Base-by-base conservation (phyloP, 768 basidiomycete species). In the Saitozyma sp. region DNA sequence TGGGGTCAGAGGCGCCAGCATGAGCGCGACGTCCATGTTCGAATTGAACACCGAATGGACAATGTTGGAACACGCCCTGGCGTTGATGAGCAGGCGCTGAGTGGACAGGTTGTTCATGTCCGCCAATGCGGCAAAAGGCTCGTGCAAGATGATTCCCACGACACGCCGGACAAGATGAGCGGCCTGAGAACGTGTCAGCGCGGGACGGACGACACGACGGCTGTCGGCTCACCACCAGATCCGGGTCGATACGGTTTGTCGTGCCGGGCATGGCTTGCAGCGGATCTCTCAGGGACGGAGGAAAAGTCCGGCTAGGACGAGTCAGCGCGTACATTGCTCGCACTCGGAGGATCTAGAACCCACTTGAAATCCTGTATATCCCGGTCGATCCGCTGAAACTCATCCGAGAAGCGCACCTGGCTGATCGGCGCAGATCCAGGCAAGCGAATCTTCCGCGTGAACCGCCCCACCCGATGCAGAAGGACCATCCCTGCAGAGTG, bases 91-190 rank as follows among this genome's bases (percentile, higher is more conserved):
- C 11, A 72, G 38, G 39, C 66, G 52, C 29, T 45, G 17, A 6
- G 65, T 54, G 9, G 65, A 64, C 7, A 45, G 11, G 52, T 60
- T 58, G 16, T 50, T 45, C 9, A 65, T 62, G 54, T 69, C 63
- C 13, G 43, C 51, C 42, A 72, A 38, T 50, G 64, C 65, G n/a
- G 68, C 70, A 57, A 72, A 72, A 0, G 65, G 68, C 50, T 69
- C 70, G 42, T 72, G 68, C 4, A 72, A 61, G 19, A 67, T 55
- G 52, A 72, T 72, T 11, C 56, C 52, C 6, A 66, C 63, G 8
- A 65, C 56, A 11, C 62, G 60, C 14, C 62, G 58, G 6, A 72
- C 48, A 10, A 72, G 50, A 20, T 69, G 68, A 6, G 68, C 62
- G 58, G 49, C 52, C 70, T 72, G 37, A 7, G 10, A 14, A 2